phyloP scores from a whole-genome alignment of 495 filamentous ascomycete species.

The Xylaria castorea region DNA sequence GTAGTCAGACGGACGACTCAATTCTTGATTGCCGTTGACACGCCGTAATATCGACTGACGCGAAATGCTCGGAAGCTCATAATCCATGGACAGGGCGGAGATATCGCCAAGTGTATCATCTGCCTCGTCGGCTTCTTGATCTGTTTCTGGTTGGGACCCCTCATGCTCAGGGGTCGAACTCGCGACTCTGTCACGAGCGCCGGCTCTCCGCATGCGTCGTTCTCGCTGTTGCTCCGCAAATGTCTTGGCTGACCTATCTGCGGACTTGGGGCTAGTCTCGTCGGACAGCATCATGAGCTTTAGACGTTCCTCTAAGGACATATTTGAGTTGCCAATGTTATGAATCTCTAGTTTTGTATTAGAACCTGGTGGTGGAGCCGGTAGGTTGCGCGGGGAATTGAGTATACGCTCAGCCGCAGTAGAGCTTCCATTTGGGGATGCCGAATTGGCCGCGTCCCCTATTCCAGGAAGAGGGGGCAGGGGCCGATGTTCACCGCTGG shows the following conservation, averaged over 20 bases:
- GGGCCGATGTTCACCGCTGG: conserved; percentile 75
- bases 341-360: conserved; percentile 74
- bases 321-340: conserved; percentile 68
- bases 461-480: conserved; percentile 74
- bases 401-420: conserved; percentile 69
- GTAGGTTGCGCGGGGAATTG: conserved; percentile 65
- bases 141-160: conserved; percentile 12
- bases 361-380: conserved; percentile 69
- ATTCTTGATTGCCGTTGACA: conserved; percentile 73
- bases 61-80: conserved; percentile 79
- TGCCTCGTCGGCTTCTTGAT: conserved; percentile 14
- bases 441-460: conserved; percentile 45
- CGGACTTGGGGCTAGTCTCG: conserved; percentile 57
- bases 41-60: conserved; percentile 91
- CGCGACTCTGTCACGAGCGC: conserved; percentile 51
- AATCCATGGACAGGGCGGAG: conserved; percentile 59
- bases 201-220: conserved; percentile 64
- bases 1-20: conserved; percentile 65
- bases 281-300: conserved; percentile 82
- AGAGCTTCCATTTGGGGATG: conserved; percentile 56
- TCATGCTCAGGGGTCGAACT: conserved; percentile 56
- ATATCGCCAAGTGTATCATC: conserved; percentile 62
- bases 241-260: conserved; percentile 35
- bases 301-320: conserved; percentile 83
- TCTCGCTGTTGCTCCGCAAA: conserved; percentile 65